Conservation (phyloP, 805 yeast genomes). For the Nakazawaea holstii region DNA sequence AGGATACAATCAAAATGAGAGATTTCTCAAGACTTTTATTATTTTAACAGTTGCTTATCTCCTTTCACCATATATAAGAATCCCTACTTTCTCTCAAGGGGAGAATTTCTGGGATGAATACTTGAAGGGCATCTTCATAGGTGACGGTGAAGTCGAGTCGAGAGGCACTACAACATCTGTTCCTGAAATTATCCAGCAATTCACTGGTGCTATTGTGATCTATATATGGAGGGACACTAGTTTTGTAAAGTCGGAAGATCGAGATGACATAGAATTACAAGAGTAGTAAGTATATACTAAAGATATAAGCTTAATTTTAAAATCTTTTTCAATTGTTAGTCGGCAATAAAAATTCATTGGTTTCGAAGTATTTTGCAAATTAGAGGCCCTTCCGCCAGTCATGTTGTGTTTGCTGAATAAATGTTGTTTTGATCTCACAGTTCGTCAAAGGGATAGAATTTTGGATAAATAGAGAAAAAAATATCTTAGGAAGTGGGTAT, state of each 20-base stretch:
- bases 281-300: neutral
- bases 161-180: neutral
- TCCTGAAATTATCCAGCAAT: neutral
- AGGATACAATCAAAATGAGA: neutral
- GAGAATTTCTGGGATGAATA: neutral
- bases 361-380: no score
- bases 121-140: neutral
- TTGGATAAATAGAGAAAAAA: no score
- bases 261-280: neutral
- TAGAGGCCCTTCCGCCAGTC: no score
- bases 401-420: no score
- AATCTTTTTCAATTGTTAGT: no score
- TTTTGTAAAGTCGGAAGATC: neutral
- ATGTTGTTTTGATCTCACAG: no score
- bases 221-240: neutral
- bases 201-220: neutral
- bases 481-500: no score
- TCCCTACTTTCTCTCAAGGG: neutral
- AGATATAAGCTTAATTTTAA: no score
- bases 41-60: neutral
- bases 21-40: neutral
- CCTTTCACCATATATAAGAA: neutral
- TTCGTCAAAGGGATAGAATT: no score
- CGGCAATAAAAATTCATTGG: no score
- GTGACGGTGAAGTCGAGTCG: neutral